Evolutionary conservation across 163 green algal species (phyloP), one percentile per base, ranked within the genome.

Genomic region (Scenedesmus sp.): DNA sequence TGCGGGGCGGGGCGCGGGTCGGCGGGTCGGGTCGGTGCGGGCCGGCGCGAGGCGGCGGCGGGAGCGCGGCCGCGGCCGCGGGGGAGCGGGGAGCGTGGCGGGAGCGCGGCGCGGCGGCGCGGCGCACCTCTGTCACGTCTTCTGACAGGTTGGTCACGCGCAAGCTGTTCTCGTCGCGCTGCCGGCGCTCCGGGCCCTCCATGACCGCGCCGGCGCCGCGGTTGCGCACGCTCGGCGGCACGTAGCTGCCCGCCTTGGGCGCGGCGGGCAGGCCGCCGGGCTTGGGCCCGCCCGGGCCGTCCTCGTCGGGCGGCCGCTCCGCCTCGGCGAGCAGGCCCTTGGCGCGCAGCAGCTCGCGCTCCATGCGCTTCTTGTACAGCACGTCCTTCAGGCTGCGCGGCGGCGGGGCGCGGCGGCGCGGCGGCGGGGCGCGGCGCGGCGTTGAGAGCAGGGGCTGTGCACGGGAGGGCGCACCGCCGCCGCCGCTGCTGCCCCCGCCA

Each of bases 81-180:
- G n/a, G n/a, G n/a, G n/a, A n/a, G n/a, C n/a, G n/a, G n/a, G n/a
- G n/a, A n/a, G n/a, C n/a, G n/a, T n/a, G n/a, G n/a, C n/a, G n/a
- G n/a, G n/a, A n/a, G n/a, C n/a, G n/a, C n/a, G n/a, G n/a, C n/a
- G n/a, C n/a, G n/a, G n/a, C n/a, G n/a, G n/a, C n/a, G n/a, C n/a
- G n/a, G n/a, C n/a, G n/a, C n/a, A n/a, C 89, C 85, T 99, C 95
- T 4, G 89, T 89, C 10, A 95, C 96, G 64, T 99, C 95, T 79
- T 99, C 96, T 22, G 90, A 96, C 77, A 99, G 86, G 90, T 99
- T 99, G 67, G 93, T 98, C 4, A 99, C 96, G 45, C 96, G 93
- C 62, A 99, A 84, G 45, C 85, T 94, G 88, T 99, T 99, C 80
- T 98, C 95, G 81, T 99, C 96, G 34, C 94, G 88, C 62, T 91